Base-by-base conservation (phyloP, 163 green algal species). In the Dunaliella salina region DNA sequence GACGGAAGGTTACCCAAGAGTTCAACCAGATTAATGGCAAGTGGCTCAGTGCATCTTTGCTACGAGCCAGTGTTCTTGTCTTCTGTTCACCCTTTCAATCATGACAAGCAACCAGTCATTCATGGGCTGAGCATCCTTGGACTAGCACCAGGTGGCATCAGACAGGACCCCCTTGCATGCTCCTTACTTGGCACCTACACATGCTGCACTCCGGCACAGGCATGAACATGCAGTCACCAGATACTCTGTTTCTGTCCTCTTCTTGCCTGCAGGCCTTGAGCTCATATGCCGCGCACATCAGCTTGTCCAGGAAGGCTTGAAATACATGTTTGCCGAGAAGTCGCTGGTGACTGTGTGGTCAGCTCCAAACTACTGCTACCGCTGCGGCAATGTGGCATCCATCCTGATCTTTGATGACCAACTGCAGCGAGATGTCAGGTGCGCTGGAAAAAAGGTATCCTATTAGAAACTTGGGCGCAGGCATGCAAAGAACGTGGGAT, bases 291-390 rank as follows among this genome's bases (percentile, higher is more conserved):
- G 97, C 25, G 97, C 97, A 59, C 97, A 99, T 87, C 97, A 99
- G 91, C 93, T 99, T 25, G 97, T 99, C 71, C 97, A 98, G 90
- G 97, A 99, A 88, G 97, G 97, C 0, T 89, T 99, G 1, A 99
- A 99, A 89, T 99, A 99, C 94, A 99, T 99, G 97, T 99, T 99
- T 86, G 89, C 89, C 0, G 89, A 92, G 18, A 87, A 95, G 79
- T 94, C 86, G 0, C 89, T 99, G 30, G 97, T 99, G 18, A 99
- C 97, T 0, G 97, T 99, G 30, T 99, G 97, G 97, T 96, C 90
- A 17, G 97, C 97, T 12, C 97, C 97, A 59, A 99, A 99, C 91
- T 99, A 99, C 91, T 99, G 97, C 93, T 99, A 99, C 90, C 93
- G 97, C 69, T 99, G 97, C 88, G 97, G 97, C 67, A 99, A 99